Conservation (phyloP, 1,284 basidiomycete genomes). For the Fomitiporia mediterranea region DNA sequence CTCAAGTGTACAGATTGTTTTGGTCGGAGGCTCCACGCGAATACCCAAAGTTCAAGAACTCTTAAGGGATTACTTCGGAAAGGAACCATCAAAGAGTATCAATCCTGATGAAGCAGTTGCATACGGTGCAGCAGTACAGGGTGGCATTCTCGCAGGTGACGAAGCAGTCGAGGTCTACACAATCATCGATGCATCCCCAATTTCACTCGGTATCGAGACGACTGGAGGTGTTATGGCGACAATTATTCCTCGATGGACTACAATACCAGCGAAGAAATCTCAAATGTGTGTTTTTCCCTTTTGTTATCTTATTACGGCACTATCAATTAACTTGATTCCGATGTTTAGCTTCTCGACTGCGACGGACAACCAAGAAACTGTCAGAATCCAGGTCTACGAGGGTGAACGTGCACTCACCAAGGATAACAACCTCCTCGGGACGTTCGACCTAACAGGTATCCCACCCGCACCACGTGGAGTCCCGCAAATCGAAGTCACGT, state of each 20-base stretch:
- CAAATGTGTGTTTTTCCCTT: conserved; percentile 67
- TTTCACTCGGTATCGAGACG: conserved; percentile 97
- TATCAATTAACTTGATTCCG: too few relatives aligned
- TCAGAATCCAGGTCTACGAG: conserved; percentile 98
- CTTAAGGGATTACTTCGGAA: conserved; percentile 97
- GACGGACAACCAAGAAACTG: conserved; percentile 98
- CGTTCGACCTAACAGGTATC: conserved; percentile 97
- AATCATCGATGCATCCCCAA: conserved; percentile 92
- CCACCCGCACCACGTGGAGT: too few relatives aligned
- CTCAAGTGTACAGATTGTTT: conserved; percentile 93
- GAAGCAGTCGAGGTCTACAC: conserved; percentile 97
- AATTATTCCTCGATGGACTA: conserved; percentile 97
- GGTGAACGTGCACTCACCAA: conserved; percentile 99
- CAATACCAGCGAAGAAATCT: conserved; percentile 98
- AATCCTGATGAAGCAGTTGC: conserved; percentile 99
- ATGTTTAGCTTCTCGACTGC: conserved; percentile 87
- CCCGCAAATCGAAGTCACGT: conserved; percentile 98
- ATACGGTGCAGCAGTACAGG: conserved; percentile 98
- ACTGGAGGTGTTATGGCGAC: conserved; percentile 98
- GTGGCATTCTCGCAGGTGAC: conserved; percentile 95
- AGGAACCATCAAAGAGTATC: conserved; percentile 94
- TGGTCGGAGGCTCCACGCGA: conserved; percentile 98
- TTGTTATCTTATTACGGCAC: conserved; percentile 99
- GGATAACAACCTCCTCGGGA: conserved; percentile 99
- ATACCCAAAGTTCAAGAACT: conserved; percentile 97